Percentiles rank a stretch among this genome's conserved stretches.
Conservation (phyloP, 2,329 filamentous ascomycete genomes). For the Macrophomina pseudophaseolina region DNA sequence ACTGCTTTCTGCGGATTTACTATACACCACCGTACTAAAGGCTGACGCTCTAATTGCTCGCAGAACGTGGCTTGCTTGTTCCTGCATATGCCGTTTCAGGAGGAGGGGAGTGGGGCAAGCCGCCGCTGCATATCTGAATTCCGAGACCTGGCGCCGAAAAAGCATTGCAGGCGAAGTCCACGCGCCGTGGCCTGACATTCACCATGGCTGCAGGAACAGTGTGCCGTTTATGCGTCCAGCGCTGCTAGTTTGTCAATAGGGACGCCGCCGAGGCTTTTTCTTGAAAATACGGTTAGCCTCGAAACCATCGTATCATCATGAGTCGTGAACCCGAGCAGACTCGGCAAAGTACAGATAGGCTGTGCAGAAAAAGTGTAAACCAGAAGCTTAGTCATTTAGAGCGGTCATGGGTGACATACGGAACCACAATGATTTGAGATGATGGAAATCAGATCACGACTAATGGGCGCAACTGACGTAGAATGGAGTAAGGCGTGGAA, state of each 20-base stretch:
- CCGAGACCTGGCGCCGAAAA: slow-evolving; percentile 18
- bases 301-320: neutral
- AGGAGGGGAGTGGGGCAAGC: slow-evolving; percentile 11
- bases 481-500: neutral
- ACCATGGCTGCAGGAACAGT: neutral
- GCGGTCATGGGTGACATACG: neutral
- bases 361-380: neutral
- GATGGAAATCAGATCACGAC: neutral
- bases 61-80: slow-evolving; percentile 22
- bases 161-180: slow-evolving; percentile 18
- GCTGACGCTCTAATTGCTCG: slow-evolving; percentile 13
- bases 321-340: neutral
- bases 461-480: neutral
- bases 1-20: slow-evolving; percentile 2
- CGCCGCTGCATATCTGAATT: slow-evolving; percentile 3
- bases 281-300: neutral
- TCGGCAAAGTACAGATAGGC: neutral
- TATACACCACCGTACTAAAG: slow-evolving; percentile 18
- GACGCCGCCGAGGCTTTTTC: neutral
- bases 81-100: slow-evolving; percentile 24
- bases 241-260: neutral
- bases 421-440: neutral
- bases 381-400: neutral
- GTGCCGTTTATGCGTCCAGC: neutral
- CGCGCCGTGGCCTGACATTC: slow-evolving; percentile 19